Base-by-base conservation (phyloP, 2,329 filamentous ascomycete genomes). In the Xylariaceae sp. region DNA sequence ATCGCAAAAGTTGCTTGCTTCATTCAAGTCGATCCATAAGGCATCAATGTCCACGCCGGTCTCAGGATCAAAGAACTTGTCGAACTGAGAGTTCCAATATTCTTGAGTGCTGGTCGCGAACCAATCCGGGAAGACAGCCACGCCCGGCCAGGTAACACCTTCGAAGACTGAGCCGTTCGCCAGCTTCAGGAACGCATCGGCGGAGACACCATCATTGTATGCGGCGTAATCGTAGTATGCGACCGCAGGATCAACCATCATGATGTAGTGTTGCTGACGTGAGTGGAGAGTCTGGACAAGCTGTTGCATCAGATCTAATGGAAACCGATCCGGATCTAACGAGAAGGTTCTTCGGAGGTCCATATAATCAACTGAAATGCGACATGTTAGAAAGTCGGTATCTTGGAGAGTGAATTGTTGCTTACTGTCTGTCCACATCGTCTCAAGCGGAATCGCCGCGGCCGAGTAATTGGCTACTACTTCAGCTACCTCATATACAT, bases 71-170 rank as follows among this genome's bases (percentile, higher is more conserved):
- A 85, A 83, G 64, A 81, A 81, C 1, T 51, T 62, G 0, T 52
- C 56, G 49, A 86, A 78, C 52, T 85, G 72, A 1, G 68, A 64
- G 22, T 75, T 75, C 82, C 82, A 86, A 60, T 77, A 86, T 2
- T 66, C 54, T 47, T 80, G 72, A 1, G 76, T 75, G 22, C 72
- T 70, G 2, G 74, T 71, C 36, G 75, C 65, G 54, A 85, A 82
- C 82, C 82, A 86, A 57, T 86, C 83, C 1, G 79, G 79, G 62
- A 74, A 83, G 8, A 72, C 78, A 1, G 77, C 73, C 22, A 73
- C 69, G 27, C 82, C 82, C 25, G 82, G 78, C 82, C 82, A 86
- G 20, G 85, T 80, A 6, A 82, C 78, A 32, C 80, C 72, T 11
- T 65, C 55, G 54, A 63, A 67, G 42, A 59, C 54, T 2, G 63